Evolutionary conservation across 2,329 filamentous ascomycete genomes (phyloP), one percentile per base, ranked within the genome.

Genomic region (Ophiosphaerella herpotricha): DNA sequence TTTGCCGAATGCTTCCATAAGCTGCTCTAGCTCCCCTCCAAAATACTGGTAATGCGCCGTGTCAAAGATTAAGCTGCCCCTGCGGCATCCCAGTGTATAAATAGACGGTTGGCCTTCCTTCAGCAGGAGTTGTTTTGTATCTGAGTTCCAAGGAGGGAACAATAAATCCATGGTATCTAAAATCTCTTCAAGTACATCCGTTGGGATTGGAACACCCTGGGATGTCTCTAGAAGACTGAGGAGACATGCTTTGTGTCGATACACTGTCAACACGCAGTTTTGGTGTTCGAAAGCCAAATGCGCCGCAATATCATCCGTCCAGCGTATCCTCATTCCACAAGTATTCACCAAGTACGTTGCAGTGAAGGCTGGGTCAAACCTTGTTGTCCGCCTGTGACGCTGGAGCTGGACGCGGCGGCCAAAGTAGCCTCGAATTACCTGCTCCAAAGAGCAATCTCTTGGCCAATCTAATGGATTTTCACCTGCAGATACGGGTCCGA

Each of bases 181-280:
- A 2, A 48, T 38, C 26, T 58, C 55, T 9, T 31, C n/a, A n/a
- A 58, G 31, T 7, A 58, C 41, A 12, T 46, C 48, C 12, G 26
- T 35, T 13, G 52, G 52, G 12, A 58, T 50, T 1, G 47, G 48
- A 39, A 37, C 48, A 9, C 12, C 24, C 14, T 42, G 40, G 1
- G 18, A 16, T 12, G 33, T 14, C 8, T 46, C 38, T 11, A 48
- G 35, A 41, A 53, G 52, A 29, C 52, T 53, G 9, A 46, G 11
- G 9, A 58, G 31, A 39, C 55, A 58, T 12, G 50, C 47, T 32
- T 53, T 58, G 39, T 58, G 55, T 29, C 45, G 39, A 33, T 58
- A 58, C 1, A 58, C 41, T 4, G 44, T 48, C 37, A 55, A 31
- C 13, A 34, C 26, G 23, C 39, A 21, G 13, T 33, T 14, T 4